Base-by-base conservation (phyloP, 495 filamentous ascomycete species). In the Melanomma pulvis-pyrius region DNA sequence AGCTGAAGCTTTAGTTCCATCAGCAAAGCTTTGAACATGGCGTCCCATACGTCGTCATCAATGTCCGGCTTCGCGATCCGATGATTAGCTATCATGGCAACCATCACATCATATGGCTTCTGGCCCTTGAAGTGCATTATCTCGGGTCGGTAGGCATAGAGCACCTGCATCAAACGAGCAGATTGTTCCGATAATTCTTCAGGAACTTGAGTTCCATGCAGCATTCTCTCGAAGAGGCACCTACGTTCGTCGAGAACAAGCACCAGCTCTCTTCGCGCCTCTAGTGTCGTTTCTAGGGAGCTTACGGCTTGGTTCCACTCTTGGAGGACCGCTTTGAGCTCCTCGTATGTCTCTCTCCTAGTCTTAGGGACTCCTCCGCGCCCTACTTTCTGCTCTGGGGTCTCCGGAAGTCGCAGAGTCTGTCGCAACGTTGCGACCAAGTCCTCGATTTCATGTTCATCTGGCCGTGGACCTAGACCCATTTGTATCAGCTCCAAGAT, bases 91-190 rank as follows among this genome's bases (percentile, higher is more conserved):
- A 55, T 22, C 36, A 54, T 29, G 4, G 47, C 36, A 5, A 44
- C 49, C 29, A 55, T 19, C 3, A 54, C 36, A 28, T 54, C 19
- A 24, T 52, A 52, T 9, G 46, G 47, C 12, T 6, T 62, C 19
- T 52, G 59, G 26, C 39, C 28, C n/a, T 24, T 13, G 21, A 62
- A 62, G 2, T 41, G 7, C 19, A 17, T 24, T 36, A 36, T 52
- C 29, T 62, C 59, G n/a, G 59, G 48, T 22, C 59, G 59, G 44
- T 19, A 62, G 17, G 59, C 59, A 46, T 41, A 48, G 9, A 62
- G 17, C 2, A 48, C 59, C 22, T 39, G 24, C 13, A 25, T 41
- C 6, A 62, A n/a, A 15, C 29, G 46, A 7, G 9, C 29, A 9
- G 28, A 50, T 7, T 62, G 13, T 11, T 53, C 6, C 1, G 34